These are phyloP conservation scores for Yarrowia yakushimensis DNA, from an alignment of 805 yeast genomes.

Conservation along the genomic window DNA sequence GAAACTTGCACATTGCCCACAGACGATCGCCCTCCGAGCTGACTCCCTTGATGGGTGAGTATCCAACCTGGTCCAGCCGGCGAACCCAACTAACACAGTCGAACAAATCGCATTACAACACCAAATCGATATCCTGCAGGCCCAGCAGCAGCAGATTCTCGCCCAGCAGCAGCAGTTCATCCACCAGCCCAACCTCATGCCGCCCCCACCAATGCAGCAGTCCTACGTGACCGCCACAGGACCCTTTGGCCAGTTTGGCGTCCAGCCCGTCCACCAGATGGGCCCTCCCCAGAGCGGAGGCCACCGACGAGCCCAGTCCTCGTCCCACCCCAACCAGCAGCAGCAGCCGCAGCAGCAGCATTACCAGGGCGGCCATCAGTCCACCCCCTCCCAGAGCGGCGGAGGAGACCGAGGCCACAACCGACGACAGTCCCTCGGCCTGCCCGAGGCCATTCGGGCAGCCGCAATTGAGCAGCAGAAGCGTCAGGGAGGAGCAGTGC, in stretches of 20 bases:
- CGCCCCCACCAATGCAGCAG: conserved; percentile 27
- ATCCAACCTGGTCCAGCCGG: too few species aligned
- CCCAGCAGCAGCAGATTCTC: conserved; percentile 82
- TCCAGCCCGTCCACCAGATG: conserved; percentile 29
- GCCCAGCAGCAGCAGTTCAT: conserved; percentile 55
- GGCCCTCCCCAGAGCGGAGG: conserved; percentile 28
- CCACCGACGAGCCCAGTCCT: conserved; percentile 41
- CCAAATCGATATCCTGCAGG: conserved; percentile 86
- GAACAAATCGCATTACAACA: conserved; percentile 77
- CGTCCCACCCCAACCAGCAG: conserved; percentile 26
- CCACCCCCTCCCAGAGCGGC: conserved; percentile 26
- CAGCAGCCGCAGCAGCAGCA: conserved; percentile 18
- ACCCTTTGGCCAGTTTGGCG: conserved; percentile 33
- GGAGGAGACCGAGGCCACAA: conserved; percentile 57
- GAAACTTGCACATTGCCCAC: conserved; percentile 88
- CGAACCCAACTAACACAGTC: conserved; percentile 36
- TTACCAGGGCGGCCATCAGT: conserved; percentile 2
- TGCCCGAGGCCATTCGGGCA: conserved; percentile 89
- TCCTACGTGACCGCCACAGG: conserved; percentile 30
- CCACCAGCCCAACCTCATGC: conserved; percentile 34
- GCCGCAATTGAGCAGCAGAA: conserved; percentile 91
- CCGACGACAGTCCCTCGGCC: conserved; percentile 88
- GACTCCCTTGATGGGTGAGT: conserved; percentile 75
- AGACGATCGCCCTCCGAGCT: conserved; percentile 94
- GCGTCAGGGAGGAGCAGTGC: conserved; percentile 30